Percentiles rank a stretch among this genome's conserved stretches.
Evolutionary conservation across 2,329 filamentous ascomycete genomes (phyloP).

Genomic region (Clarireedia sp.): DNA sequence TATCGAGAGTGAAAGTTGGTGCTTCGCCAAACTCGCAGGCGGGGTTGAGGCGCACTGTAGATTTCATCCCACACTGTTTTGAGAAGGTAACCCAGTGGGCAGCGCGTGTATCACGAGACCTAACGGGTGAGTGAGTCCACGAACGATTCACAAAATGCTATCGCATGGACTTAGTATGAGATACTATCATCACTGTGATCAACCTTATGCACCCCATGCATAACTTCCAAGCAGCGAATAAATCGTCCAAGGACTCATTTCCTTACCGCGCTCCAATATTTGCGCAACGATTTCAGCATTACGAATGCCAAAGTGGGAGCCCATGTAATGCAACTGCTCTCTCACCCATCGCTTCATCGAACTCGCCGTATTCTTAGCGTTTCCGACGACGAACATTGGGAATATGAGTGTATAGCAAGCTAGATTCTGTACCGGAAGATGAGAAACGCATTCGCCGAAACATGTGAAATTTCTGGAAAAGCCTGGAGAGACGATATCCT

Average conservation of each 20-base stretch:
- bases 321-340: conserved; percentile 10
- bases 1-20: too few species aligned
- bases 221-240: conserved; percentile 16
- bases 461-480: not conserved
- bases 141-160: not conserved
- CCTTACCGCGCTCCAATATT: conserved; percentile 2
- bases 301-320: conserved; percentile 12
- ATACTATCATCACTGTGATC: not conserved
- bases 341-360: conserved; percentile 9
- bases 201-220: conserved; percentile 9
- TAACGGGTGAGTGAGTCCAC: too few species aligned
- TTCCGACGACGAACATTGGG: conserved; percentile 11
- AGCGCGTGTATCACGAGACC: too few species aligned
- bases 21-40: too few species aligned
- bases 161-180: not conserved
- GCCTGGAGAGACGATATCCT: not conserved
- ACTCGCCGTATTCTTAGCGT: not conserved
- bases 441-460: not conserved
- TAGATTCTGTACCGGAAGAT: not conserved
- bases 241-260: conserved; percentile 8
- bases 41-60: too few species aligned
- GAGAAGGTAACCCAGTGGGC: too few species aligned
- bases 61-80: too few species aligned
- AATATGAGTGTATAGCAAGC: conserved; percentile 13
- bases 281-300: conserved; percentile 15